Evolutionary conservation across 768 basidiomycete species (phyloP), one percentile per base, ranked within the genome.

Genomic region (Agaricus sinodeliciosus): DNA sequence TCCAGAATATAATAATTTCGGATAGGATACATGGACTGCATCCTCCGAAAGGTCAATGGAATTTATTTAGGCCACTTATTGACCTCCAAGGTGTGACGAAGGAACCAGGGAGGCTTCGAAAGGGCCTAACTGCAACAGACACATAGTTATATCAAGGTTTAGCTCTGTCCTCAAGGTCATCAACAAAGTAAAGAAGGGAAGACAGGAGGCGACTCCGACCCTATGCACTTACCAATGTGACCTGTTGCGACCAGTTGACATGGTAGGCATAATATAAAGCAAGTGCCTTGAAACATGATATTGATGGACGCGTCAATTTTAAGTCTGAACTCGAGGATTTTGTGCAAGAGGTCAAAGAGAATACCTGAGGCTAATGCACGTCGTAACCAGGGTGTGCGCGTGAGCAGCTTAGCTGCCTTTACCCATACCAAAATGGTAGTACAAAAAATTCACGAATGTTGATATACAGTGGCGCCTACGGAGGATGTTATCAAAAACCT

Each of bases 71-170:
- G 69, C 69, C 59, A 57, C 64, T 61, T 63, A 64, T 68, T 70
- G 69, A 70, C 67, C 69, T 70, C 65, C 43, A 45, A 57, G 43
- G 60, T 62, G 62, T 67, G 48, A 56, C 47, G 57, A 43, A 52
- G 58, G 61, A 63, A 65, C 59, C 59, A 48, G 63, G 58, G 66
- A 73, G 72, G 71, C 71, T 73, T 72, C 72, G 71, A 73, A 72
- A 69, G 68, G 64, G 71, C 70, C 71, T 39, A 42, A 54, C 11
- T 46, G 13, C 5, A 19, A 27, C 3, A 26, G 27, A 19, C 16
- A 26, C 15, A 36, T 40, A 28, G 15, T 11, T n/a, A 19, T 18
- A 31, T 8, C 31, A 31, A 31, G 7, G 31, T 3, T 48, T 49
- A 27, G 13, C 25, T 26, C 39, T 49, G 16, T 26, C n/a, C 15